These are phyloP conservation scores for Phellopilus nigrolimitatus DNA, from an alignment of 1,284 basidiomycete species.

Conservation along the genomic window DNA sequence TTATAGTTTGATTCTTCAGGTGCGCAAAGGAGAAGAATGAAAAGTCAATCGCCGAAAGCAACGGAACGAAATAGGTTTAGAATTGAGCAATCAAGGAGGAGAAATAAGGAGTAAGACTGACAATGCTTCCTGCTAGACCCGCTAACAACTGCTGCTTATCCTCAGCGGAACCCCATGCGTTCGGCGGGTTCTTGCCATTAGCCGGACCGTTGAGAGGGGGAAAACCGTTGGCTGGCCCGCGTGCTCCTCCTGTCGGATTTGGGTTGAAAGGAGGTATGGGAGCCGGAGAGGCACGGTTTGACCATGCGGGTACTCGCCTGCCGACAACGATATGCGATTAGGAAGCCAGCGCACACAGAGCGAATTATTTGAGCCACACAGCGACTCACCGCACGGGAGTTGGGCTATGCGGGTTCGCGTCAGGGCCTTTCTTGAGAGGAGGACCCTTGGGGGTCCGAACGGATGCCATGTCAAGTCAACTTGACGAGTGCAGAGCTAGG, in stretches of 20 bases:
- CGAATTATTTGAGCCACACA: background rate
- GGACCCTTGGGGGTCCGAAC: constrained; percentile 18
- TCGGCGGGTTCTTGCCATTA: constrained; percentile 16
- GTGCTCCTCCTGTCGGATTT: background rate
- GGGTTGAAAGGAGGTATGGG: constrained; percentile 16
- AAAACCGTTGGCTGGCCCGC: constrained; percentile 17
- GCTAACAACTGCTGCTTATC: constrained; percentile 20
- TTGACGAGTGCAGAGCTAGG: constrained; percentile 1
- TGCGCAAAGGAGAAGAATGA: background rate
- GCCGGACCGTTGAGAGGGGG: constrained; percentile 17
- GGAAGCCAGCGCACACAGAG: background rate
- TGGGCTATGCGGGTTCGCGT: constrained; percentile 13
- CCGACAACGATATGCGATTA: background rate
- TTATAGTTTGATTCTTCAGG: constrained; percentile 17
- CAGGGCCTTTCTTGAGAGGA: constrained; percentile 19
- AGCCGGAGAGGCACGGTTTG: constrained; percentile 18
- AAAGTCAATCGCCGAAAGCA: background rate
- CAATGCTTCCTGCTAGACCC: constrained; percentile 20
- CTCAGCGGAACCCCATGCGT: constrained; percentile 19
- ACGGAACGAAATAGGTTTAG: background rate
- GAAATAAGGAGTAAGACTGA: constrained; percentile 9
- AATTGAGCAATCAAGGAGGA: background rate
- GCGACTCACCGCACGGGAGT: constrained; percentile 15
- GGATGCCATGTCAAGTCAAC: constrained; percentile 18
- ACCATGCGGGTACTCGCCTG: constrained; percentile 20